Percentiles rank a stretch among this genome's conserved stretches.
Evolutionary conservation across 148 eudicot species (phyloP).

Genomic region (Rhododendron williamsianum): DNA sequence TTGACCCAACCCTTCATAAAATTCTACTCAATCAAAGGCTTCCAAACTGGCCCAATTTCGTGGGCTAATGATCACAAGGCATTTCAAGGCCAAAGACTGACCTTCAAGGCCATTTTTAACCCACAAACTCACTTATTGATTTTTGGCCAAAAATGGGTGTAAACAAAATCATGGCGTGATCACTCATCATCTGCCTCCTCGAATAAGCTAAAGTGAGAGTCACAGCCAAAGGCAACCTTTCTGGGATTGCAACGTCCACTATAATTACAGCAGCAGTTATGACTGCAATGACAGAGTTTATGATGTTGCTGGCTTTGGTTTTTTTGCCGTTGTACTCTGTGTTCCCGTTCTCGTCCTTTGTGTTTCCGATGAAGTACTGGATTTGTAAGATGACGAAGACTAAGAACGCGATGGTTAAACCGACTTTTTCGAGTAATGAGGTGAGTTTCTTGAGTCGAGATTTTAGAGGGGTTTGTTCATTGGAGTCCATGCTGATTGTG

Average conservation of each 20-base stretch:
- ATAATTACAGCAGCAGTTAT: background rate
- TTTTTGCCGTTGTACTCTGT: background rate
- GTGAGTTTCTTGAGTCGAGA: background rate
- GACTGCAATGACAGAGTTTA: background rate
- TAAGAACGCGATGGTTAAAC: background rate
- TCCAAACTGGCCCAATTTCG: too few relatives aligned
- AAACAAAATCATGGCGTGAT: too few relatives aligned
- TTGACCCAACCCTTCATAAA: too few relatives aligned
- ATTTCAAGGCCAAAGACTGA: too few relatives aligned
- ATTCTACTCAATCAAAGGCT: too few relatives aligned
- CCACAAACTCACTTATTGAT: too few relatives aligned
- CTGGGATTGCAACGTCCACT: too few relatives aligned
- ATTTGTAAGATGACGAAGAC: background rate
- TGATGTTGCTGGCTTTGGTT: background rate
- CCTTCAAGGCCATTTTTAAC: too few relatives aligned
- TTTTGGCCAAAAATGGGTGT: too few relatives aligned
- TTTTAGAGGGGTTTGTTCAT: background rate
- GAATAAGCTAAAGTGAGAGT: too few relatives aligned
- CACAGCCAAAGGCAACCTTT: too few relatives aligned
- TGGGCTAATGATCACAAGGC: too few relatives aligned
- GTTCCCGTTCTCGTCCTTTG: background rate
- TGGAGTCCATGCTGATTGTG: background rate
- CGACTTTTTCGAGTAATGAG: background rate
- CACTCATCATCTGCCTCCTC: background rate
- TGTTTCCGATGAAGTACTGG: background rate